phyloP scores from a whole-genome alignment of 2,329 filamentous ascomycete species.

The Pseudogymnoascus sp. region DNA sequence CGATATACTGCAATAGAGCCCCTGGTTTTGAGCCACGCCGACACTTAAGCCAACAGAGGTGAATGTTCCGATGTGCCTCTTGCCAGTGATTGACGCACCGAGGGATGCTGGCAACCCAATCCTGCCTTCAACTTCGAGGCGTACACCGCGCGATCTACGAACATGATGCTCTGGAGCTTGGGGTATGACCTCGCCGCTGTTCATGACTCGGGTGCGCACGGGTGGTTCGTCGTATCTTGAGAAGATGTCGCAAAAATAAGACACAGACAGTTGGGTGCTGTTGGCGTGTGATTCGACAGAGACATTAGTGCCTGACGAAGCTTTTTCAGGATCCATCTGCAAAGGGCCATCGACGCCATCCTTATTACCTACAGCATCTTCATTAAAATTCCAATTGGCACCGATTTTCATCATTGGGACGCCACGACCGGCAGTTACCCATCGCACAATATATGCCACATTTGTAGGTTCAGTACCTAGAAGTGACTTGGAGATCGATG shows the following conservation, averaged over 20 bases:
- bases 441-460: background rate
- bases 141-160: constrained; percentile 22
- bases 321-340: background rate
- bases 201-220: constrained; percentile 10
- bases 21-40: constrained; percentile 28
- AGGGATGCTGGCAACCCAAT: constrained; percentile 27
- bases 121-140: constrained; percentile 25
- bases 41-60: constrained; percentile 34
- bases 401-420: background rate
- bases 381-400: background rate
- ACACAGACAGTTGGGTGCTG: background rate
- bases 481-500: background rate
- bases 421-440: background rate
- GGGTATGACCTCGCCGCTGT: constrained; percentile 4
- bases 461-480: background rate
- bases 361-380: background rate
- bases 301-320: background rate
- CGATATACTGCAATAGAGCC: constrained; percentile 32
- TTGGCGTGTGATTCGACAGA: background rate
- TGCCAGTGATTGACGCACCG: constrained; percentile 31
- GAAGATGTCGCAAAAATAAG: constrained; percentile 8
- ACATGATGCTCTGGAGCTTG: constrained; percentile 17
- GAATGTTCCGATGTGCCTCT: constrained; percentile 31
- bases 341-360: background rate
- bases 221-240: constrained; percentile 5